These are phyloP conservation scores for Fusarium caatingaense DNA, from an alignment of 2,329 filamentous ascomycete genomes.

Conservation along the genomic window DNA sequence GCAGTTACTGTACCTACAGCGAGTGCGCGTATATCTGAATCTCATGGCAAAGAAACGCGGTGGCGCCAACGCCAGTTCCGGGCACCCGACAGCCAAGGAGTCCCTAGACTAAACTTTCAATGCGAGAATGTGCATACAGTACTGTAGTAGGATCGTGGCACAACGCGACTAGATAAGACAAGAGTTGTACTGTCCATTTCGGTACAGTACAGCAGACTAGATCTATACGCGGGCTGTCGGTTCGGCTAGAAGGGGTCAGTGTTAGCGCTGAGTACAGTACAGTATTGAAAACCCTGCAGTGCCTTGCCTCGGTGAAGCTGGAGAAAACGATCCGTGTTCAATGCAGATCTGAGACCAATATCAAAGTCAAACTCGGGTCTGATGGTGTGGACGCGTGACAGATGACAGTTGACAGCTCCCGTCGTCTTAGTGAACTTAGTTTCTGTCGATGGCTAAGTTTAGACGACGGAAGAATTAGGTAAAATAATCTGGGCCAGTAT, in stretches of 20 bases:
- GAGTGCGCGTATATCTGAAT: background rate
- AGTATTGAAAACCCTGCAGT: background rate
- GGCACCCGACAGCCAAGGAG: constrained; percentile 2
- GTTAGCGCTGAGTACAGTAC: background rate
- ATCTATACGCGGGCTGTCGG: background rate
- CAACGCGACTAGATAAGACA: background rate
- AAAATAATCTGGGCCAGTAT: background rate
- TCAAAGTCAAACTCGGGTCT: background rate
- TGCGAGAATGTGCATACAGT: constrained; percentile 1
- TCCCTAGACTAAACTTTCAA: background rate
- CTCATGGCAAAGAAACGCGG: constrained; percentile 6
- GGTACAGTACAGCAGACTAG: background rate
- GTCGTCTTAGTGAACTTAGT: background rate
- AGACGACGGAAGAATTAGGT: background rate
- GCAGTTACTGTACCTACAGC: background rate
- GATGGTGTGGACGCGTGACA: constrained; percentile 5
- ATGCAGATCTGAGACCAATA: background rate
- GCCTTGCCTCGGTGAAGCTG: background rate
- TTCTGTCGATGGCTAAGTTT: background rate
- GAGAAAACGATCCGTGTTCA: background rate
- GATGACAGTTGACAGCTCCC: constrained; percentile 8
- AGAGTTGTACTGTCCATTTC: background rate
- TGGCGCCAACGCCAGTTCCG: constrained; percentile 21
- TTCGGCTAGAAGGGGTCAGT: background rate
- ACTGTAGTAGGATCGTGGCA: background rate